Conservation (phyloP, 2,329 filamentous ascomycete species). For the Metarhizium sp. region DNA sequence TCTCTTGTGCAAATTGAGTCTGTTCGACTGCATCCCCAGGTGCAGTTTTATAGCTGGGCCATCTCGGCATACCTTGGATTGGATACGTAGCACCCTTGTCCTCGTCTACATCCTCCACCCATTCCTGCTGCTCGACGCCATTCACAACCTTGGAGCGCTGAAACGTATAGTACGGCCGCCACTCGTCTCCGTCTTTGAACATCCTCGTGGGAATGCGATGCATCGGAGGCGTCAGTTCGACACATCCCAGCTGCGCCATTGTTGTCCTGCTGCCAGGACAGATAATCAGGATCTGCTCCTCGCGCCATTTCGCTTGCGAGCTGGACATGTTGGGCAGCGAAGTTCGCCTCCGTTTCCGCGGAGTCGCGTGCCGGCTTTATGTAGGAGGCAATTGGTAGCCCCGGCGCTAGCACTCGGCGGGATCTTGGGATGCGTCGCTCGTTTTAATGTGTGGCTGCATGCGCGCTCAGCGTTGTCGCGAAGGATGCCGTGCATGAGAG, state of each 20-base stretch:
- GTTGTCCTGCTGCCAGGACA: constrained; percentile 82
- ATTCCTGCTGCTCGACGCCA: constrained; percentile 51
- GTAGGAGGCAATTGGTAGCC: background rate
- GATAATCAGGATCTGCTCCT: constrained; percentile 60
- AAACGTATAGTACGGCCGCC: constrained; percentile 67
- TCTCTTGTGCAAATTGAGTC: background rate
- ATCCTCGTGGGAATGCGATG: constrained; percentile 86
- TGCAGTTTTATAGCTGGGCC: background rate
- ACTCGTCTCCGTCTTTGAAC: constrained; percentile 80
- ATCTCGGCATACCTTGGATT: constrained; percentile 44
- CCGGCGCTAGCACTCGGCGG: background rate
- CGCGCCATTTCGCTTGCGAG: constrained; percentile 50
- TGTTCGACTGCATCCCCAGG: background rate
- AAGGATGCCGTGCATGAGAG: background rate
- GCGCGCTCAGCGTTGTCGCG: constrained; percentile 1
- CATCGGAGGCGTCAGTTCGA: constrained; percentile 83
- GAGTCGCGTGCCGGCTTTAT: background rate
- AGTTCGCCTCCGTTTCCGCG: background rate
- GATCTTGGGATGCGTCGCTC: background rate
- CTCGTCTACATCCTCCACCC: constrained; percentile 81
- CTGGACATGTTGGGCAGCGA: constrained; percentile 37
- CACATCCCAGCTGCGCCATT: constrained; percentile 81
- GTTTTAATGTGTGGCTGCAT: background rate
- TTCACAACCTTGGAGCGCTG: constrained; percentile 47
- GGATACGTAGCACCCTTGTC: constrained; percentile 88